Base-by-base conservation (phyloP, 2,329 filamentous ascomycete genomes). In the Calonectria hongkongensis region DNA sequence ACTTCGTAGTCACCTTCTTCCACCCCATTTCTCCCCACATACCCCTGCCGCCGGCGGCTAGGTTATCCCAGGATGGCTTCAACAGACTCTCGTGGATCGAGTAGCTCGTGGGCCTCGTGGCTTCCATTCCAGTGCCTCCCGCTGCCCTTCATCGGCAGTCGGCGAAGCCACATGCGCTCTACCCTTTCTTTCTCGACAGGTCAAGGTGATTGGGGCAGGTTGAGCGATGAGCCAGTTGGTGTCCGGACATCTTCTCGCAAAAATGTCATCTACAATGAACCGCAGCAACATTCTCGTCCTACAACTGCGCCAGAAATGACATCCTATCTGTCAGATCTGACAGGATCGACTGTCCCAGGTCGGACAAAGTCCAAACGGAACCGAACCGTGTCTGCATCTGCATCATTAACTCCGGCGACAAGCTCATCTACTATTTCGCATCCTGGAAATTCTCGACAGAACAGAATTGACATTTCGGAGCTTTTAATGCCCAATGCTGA, bases 71-170 rank as follows among this genome's bases (percentile, higher is more conserved):
- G 30, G 13, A 60, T 60, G 54, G 6, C 54, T 15, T 41, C 54
- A 7, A 41, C 21, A 8, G 21, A 41, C 7, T 21, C n/a, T 25
- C 10, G 8, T 48, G 33, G 25, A 3, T 18, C 33, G 21, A 60
- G 4, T 6, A 30, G 6, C 13, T 60, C 54, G 33, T 60, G 54
- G 54, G 54, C 36, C 33, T 41, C 54, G 12, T 60, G 54, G 54
- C 54, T 60, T 27, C 21, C 33, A 6, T 60, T 60, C 7, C 54
- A 60, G 9, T 60, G 54, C 16, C 39, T 60, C 21, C 54, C 54
- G 13, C 21, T 58, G 33, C 54, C 54, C 2, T 60, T 60, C 16
- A 28, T 27, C 15, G 10, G 33, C n/a, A 15, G 25, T 13, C 43
- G 15, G 33, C 10, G 12, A 39, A 41, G 15, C 13, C 27, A 15